These are phyloP conservation scores for Cercospora zeina DNA, from an alignment of 2,329 filamentous ascomycete species.

Conservation along the genomic window DNA sequence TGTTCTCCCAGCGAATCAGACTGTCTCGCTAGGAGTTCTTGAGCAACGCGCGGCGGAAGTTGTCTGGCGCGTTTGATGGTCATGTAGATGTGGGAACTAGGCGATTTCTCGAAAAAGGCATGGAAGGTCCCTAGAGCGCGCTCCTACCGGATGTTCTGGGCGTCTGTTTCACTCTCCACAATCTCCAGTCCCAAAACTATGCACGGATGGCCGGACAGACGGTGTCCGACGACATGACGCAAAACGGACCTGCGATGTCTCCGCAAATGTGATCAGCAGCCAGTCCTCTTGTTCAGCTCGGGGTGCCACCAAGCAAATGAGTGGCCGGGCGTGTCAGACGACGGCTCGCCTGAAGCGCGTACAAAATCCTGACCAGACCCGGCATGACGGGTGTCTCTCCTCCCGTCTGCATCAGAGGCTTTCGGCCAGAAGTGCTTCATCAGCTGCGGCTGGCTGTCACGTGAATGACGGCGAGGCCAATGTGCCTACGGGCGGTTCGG, in stretches of 20 bases:
- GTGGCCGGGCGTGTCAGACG: conserved; percentile 10
- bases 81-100: conserved; percentile 1
- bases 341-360: conserved; percentile 3
- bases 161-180: not conserved
- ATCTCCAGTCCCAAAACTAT: not conserved
- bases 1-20: not conserved
- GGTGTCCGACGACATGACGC: not conserved
- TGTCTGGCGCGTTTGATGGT: not conserved
- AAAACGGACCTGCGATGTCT: not conserved
- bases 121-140: conserved; percentile 10
- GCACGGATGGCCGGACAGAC: not conserved
- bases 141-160: not conserved
- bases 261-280: not conserved
- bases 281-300: not conserved
- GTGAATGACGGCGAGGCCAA: not conserved
- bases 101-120: conserved; percentile 20
- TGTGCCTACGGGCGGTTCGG: not conserved
- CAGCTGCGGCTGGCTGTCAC: conserved; percentile 1
- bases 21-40: not conserved
- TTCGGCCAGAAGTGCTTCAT: not conserved
- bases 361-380: not conserved
- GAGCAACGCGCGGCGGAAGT: not conserved
- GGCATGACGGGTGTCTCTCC: conserved; percentile 4
- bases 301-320: not conserved
- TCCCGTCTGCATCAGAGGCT: conserved; percentile 4